A percentile compares a stretch with the other conserved stretches of the same genome.
These are phyloP conservation scores for Triangularia verruculosa DNA, from an alignment of 2,329 filamentous ascomycete species.

Conservation along the genomic window DNA sequence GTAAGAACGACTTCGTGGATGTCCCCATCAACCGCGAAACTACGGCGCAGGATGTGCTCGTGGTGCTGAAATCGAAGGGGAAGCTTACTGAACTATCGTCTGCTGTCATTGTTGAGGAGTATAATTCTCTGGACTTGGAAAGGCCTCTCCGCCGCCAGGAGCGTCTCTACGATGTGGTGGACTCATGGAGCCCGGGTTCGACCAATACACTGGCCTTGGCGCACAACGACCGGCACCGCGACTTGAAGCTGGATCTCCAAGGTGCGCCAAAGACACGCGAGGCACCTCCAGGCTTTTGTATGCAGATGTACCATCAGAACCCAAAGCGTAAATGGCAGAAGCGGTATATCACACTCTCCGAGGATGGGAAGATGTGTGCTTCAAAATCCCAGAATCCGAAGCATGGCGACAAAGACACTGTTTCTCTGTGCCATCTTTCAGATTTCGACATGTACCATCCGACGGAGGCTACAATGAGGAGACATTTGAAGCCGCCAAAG, in stretches of 20 bases:
- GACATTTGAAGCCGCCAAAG: constrained; percentile 78
- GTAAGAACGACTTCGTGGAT: constrained; percentile 63
- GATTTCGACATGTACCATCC: constrained; percentile 91
- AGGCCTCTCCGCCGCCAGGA: constrained; percentile 83
- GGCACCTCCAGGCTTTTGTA: constrained; percentile 62
- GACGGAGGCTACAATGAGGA: constrained; percentile 63
- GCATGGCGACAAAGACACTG: constrained; percentile 61
- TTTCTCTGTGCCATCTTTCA: constrained; percentile 76
- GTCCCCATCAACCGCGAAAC: constrained; percentile 75
- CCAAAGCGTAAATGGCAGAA: constrained; percentile 86
- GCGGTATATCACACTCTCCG: constrained; percentile 69
- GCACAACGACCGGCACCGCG: constrained; percentile 53
- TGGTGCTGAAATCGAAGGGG: constrained; percentile 30
- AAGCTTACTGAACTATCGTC: constrained; percentile 61
- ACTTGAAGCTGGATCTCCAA: constrained; percentile 61
- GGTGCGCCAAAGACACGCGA: constrained; percentile 57
- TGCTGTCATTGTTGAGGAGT: constrained; percentile 75
- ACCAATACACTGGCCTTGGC: constrained; percentile 72
- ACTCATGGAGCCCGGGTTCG: constrained; percentile 83
- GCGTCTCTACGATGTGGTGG: constrained; percentile 80
- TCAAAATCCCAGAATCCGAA: constrained; percentile 67
- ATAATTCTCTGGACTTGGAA: constrained; percentile 71
- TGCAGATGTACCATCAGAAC: constrained; percentile 77
- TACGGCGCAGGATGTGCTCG: constrained; percentile 68
- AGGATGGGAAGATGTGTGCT: constrained; percentile 68